Base-by-base conservation (phyloP, 78 protist species). In the Dictyostelium firmibasis region DNA sequence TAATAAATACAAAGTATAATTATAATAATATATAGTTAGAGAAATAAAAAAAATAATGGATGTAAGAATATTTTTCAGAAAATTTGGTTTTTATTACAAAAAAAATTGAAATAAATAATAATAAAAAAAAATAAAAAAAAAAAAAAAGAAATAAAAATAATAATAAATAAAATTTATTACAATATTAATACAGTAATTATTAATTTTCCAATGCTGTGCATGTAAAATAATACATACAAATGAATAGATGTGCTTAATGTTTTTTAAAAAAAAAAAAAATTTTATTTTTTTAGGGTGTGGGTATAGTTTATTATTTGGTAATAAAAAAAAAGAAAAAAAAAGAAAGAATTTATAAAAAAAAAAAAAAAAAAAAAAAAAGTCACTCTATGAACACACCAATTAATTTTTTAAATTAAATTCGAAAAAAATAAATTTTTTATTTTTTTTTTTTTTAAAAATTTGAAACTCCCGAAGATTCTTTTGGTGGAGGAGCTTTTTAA, bases 141-240 rank as follows among this genome's bases (percentile, higher is more conserved):
- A 67, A 25, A 67, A 11, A 67, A 25, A 10, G 11, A 8, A 57
- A 57, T 20, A 27, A 13, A n/a, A n/a, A 67, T 27, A 10, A 10
- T 10, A 67, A 67, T 11, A 25, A 67, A 67, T 60, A 67, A 67
- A 67, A 67, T 11, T 29, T 11, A 67, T 67, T 67, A 67, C 75
- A 67, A 67, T 67, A 67, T 67, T 67, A 67, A 67, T 67, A 67
- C 18, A 27, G 75, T 67, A 67, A 67, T 67, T 67, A 67, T 67
- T 67, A 67, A 67, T 67, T 67, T 67, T 27, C 75, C 75, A 27
- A 67, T 67, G 75, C 25, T 20, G 6, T 20, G 67, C 67, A 57
- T 57, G 67, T 20, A 57, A 57, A 57, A 57, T 2, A 53, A 53
- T 57, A 57, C 67, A 57, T 57, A 57, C 67, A 57, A 57, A 57